A percentile compares a stretch with the other conserved stretches of the same genome.
Conservation (phyloP, 1,284 basidiomycete genomes). For the Naganishia sp. region DNA sequence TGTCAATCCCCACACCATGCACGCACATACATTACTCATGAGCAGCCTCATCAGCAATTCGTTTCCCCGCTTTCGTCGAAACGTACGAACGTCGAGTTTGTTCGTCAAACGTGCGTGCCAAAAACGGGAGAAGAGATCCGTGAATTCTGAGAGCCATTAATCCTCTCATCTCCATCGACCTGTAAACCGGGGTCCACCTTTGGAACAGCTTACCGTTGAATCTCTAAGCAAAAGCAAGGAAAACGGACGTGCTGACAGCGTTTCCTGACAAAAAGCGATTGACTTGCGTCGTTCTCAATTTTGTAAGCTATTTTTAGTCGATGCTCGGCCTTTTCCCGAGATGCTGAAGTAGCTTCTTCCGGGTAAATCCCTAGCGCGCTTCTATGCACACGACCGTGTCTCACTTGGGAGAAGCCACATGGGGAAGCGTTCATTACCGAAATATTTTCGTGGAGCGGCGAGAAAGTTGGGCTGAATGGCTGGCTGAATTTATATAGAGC, state of each 20-base stretch:
- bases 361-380: neutral
- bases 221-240: too few species aligned
- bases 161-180: too few species aligned
- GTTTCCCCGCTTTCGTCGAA: neutral
- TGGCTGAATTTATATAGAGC: neutral
- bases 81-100: neutral
- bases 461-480: neutral
- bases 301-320: too few species aligned
- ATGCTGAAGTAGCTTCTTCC: neutral
- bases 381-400: conserved; percentile 6
- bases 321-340: too few species aligned
- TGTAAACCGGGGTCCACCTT: too few species aligned
- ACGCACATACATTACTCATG: too few species aligned
- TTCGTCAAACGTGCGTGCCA: conserved; percentile 14
- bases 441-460: conserved; percentile 1
- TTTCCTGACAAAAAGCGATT: too few species aligned
- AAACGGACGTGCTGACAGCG: too few species aligned
- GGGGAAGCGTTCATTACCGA: neutral
- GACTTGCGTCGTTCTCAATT: too few species aligned
- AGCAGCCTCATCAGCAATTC: neutral
- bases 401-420: neutral
- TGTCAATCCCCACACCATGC: too few species aligned
- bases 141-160: too few species aligned
- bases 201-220: too few species aligned
- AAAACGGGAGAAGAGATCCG: neutral